Conservation (phyloP, 2,329 filamentous ascomycete genomes). For the Pseudogymnoascus sp. region DNA sequence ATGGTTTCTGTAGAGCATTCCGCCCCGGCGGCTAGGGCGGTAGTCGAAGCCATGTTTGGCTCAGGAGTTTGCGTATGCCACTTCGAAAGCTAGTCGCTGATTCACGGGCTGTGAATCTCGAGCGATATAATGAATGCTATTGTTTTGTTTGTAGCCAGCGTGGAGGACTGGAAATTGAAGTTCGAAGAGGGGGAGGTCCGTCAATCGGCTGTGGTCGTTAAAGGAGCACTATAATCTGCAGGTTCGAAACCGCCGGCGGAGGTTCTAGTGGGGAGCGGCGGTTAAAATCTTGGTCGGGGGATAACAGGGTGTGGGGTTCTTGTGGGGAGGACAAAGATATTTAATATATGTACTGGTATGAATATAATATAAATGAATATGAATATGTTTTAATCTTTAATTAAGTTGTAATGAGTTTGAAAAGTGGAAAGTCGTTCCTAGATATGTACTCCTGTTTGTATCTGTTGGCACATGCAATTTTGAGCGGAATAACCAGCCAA, state of each 20-base stretch:
- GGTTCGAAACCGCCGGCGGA: not conserved
- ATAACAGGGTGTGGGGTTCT: not conserved
- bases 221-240: not conserved
- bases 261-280: not conserved
- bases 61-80: not conserved
- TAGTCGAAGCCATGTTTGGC: conserved; percentile 1
- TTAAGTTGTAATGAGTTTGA: not conserved
- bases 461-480: conserved; percentile 1
- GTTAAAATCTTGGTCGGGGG: not conserved
- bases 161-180: not conserved
- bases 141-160: not conserved
- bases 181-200: not conserved
- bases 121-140: not conserved
- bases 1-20: conserved; percentile 24
- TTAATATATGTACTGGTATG: not conserved
- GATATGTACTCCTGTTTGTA: not conserved
- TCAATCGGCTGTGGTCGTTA: not conserved
- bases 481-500: not conserved
- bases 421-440: not conserved
- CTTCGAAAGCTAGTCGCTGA: not conserved
- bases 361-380: not conserved
- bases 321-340: not conserved
- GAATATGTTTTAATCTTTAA: not conserved
- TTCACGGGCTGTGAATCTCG: not conserved
- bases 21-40: conserved; percentile 14